Evolutionary conservation across 202 grass and related monocot species (phyloP), one percentile per base, ranked within the genome.

Genomic region (Setaria italica): DNA sequence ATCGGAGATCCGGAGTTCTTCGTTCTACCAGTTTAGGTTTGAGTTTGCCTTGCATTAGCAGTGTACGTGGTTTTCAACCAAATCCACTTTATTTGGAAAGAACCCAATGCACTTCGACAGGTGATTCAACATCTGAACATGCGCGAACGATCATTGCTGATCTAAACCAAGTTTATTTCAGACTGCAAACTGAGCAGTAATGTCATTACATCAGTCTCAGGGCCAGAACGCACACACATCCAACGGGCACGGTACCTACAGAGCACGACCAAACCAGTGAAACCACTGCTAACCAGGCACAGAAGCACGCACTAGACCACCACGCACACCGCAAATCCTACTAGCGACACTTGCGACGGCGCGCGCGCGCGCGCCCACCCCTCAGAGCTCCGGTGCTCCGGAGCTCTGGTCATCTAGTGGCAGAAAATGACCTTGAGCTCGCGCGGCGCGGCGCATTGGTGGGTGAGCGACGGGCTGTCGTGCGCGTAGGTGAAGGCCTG

Each of bases 361-460:
- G 43, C 43, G 6, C 39, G 4, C 39, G 39, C 43, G 5, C 34
- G 42, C 42, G 42, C 42, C 42, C 42, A 43, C 37, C 10, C 33
- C 32, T 20, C 41, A 5, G 49, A 21, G 57, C 57, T 21, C 19
- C 8, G 14, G 50, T 1, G 11, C n/a, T 56, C 53, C 53, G 5
- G 19, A 20, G 55, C 55, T n/a, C 19, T 2, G 5, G 51, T 11
- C 5, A 34, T 62, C 86, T 92, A 97, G 76, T 99, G 97, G 88
- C 97, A 99, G 87, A 99, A 99, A 91, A 99, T 99, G 86, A 99
- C 93, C 85, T 99, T 99, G 81, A 99, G 93, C 90, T 99, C 97
- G 60, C 91, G 87, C 4, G 97, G 97, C 62, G 91, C 88, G 20
- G 86, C 25, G 82, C 97, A 94, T 37, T 99, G 55, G 80, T 99